These are phyloP conservation scores for Aspergillus sp. DNA, from an alignment of 2,329 filamentous ascomycete species.

Conservation along the genomic window DNA sequence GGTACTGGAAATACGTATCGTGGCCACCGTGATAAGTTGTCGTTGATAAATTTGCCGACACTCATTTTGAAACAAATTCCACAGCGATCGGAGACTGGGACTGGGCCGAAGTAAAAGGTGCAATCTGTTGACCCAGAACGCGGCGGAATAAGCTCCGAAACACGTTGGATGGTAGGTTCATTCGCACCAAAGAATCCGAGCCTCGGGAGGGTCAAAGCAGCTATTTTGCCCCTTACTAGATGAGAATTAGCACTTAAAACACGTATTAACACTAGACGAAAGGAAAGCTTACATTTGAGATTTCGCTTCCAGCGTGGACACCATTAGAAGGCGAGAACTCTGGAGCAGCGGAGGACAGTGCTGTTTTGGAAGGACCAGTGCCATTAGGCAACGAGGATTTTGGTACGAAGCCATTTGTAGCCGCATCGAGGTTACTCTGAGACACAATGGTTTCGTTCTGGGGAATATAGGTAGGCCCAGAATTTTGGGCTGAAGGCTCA, in stretches of 20 bases:
- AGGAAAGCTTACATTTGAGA: slow-evolving; percentile 37
- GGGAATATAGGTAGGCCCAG: slow-evolving; percentile 56
- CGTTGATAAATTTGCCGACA: slow-evolving; percentile 49
- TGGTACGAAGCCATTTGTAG: slow-evolving; percentile 31
- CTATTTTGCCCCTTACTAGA: slow-evolving; percentile 11
- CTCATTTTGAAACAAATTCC: slow-evolving; percentile 43
- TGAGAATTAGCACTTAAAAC: slow-evolving; percentile 6
- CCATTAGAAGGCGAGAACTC: slow-evolving; percentile 56
- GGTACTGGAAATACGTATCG: slow-evolving; percentile 65
- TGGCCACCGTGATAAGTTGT: slow-evolving; percentile 34
- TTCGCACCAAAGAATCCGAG: background rate
- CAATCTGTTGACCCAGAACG: slow-evolving; percentile 54
- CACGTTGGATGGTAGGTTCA: background rate
- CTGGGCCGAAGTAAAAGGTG: slow-evolving; percentile 37
- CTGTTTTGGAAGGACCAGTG: slow-evolving; percentile 44
- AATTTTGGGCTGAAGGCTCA: slow-evolving; percentile 70
- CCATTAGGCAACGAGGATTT: slow-evolving; percentile 41
- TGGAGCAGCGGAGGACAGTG: slow-evolving; percentile 63
- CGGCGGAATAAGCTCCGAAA: slow-evolving; percentile 14
- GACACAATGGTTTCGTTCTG: slow-evolving; percentile 42
- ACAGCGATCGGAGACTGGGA: slow-evolving; percentile 42
- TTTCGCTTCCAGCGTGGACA: slow-evolving; percentile 30
- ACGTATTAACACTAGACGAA: slow-evolving; percentile 19
- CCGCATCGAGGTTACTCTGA: slow-evolving; percentile 29
- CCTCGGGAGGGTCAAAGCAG: background rate